Percentiles rank a stretch among this genome's conserved stretches.
Evolutionary conservation across 164 flowering plant genomes (phyloP).

Genomic region (Macadamia tetraphylla): DNA sequence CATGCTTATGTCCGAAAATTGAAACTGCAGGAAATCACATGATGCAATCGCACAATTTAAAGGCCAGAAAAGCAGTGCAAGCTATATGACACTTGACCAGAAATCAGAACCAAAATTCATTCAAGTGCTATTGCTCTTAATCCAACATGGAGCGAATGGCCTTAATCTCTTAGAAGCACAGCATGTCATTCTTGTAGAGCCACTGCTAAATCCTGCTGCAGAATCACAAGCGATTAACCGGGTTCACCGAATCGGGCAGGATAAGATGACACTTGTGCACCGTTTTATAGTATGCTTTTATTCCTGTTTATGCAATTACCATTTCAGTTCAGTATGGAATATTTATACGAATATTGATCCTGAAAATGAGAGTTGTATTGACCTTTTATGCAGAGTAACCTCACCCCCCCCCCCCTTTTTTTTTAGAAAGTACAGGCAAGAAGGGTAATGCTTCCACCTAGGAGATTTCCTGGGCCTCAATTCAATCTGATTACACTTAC

Average conservation of each 20-base stretch:
- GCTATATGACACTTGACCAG: slow-evolving; percentile 15
- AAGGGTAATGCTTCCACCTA: too few relatives aligned
- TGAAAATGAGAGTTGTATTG: neutral
- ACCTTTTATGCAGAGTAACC: neutral
- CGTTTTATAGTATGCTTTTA: slow-evolving; percentile 69
- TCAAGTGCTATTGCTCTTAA: slow-evolving; percentile 74
- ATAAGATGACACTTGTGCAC: slow-evolving; percentile 70
- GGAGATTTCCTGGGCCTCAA: too few relatives aligned
- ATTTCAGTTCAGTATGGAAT: neutral
- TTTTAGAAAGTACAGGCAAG: too few relatives aligned
- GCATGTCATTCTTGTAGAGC: slow-evolving; percentile 90
- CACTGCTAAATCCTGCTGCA: slow-evolving; percentile 90
- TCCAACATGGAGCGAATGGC: slow-evolving; percentile 96
- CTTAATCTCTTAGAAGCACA: slow-evolving; percentile 95
- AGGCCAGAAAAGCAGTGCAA: slow-evolving; percentile 30
- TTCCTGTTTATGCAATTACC: neutral
- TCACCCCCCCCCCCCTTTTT: too few relatives aligned
- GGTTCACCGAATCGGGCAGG: slow-evolving; percentile 92
- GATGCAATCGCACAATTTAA: slow-evolving; percentile 64
- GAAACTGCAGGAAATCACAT: slow-evolving; percentile 66
- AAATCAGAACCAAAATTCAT: slow-evolving; percentile 27
- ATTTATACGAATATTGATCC: neutral
- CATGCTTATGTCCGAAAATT: neutral
- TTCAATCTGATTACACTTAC: too few relatives aligned
- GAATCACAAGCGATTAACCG: slow-evolving; percentile 96